Conservation (phyloP, 352 stramenopile genomes). For the Globisporangium spiculum region DNA sequence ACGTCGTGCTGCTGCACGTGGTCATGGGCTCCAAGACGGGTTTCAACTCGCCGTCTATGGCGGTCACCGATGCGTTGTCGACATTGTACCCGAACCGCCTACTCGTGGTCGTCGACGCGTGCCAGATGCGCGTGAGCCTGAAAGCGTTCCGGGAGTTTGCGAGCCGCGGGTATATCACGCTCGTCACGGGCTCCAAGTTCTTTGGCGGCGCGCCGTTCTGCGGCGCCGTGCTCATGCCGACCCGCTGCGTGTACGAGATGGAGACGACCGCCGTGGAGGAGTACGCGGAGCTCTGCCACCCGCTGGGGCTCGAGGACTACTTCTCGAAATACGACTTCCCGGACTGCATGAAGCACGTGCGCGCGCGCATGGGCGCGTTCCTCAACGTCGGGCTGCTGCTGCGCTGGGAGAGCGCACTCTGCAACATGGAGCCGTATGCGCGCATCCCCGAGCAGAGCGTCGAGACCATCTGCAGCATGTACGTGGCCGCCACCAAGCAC, state of each 20-base stretch:
- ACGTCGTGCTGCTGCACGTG: conserved; percentile 82
- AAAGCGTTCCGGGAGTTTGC: conserved; percentile 61
- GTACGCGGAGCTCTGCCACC: conserved; percentile 59
- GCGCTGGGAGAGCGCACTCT: conserved; percentile 77
- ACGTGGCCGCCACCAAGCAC: conserved; percentile 51
- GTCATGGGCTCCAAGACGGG: conserved; percentile 87
- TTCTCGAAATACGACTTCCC: conserved; percentile 82
- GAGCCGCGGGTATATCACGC: conserved; percentile 59
- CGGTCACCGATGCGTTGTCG: conserved; percentile 50
- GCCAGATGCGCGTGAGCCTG: conserved; percentile 79
- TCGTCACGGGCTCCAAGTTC: conserved; percentile 88
- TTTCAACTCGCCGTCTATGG: conserved; percentile 72
- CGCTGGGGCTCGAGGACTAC: conserved; percentile 76
- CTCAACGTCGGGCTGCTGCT: conserved; percentile 79
- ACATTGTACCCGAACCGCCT: conserved; percentile 62
- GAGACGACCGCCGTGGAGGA: conserved; percentile 58
- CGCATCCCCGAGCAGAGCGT: conserved; percentile 48
- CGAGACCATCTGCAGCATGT: conserved; percentile 48
- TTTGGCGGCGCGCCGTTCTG: conserved; percentile 86
- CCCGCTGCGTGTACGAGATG: conserved; percentile 76
- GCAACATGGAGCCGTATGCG: conserved; percentile 79
- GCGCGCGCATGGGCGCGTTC: conserved; percentile 44
- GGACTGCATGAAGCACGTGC: conserved; percentile 59
- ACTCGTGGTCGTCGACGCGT: conserved; percentile 85
- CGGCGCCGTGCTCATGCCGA: conserved; percentile 78